Conservation (phyloP, 2,329 filamentous ascomycete genomes). For the Amauroascus niger region DNA sequence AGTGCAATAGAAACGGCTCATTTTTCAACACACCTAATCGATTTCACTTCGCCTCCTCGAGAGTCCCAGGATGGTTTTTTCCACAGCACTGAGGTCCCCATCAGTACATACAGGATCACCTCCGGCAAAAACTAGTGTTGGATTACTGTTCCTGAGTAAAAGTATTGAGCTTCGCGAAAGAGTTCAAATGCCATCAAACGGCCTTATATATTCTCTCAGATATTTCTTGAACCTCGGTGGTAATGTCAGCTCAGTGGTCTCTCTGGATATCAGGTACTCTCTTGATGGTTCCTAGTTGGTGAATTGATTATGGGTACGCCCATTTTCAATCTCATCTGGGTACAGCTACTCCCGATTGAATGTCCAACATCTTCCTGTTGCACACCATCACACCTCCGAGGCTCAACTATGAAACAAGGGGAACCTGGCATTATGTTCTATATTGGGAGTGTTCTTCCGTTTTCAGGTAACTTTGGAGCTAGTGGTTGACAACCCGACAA, state of each 20-base stretch:
- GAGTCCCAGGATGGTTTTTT: conserved; percentile 41
- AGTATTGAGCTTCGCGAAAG: background rate
- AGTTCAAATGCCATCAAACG: background rate
- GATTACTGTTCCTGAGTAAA: background rate
- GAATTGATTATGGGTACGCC: background rate
- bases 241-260: background rate
- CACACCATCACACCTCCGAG: no score
- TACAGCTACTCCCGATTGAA: background rate
- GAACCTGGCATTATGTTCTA: no score
- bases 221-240: background rate
- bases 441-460: background rate
- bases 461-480: background rate
- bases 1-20: conserved; percentile 23
- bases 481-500: background rate
- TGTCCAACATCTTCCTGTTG: background rate
- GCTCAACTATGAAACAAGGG: no score
- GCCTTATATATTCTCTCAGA: background rate
- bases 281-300: background rate
- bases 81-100: conserved; percentile 35
- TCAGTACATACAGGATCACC: conserved; percentile 30
- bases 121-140: background rate
- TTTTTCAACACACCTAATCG: conserved; percentile 32
- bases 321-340: background rate
- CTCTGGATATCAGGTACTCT: no score
- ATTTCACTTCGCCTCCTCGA: conserved; percentile 36